phyloP scores from a whole-genome alignment of 148 eudicot genomes.

The Polygonum maritimum region DNA sequence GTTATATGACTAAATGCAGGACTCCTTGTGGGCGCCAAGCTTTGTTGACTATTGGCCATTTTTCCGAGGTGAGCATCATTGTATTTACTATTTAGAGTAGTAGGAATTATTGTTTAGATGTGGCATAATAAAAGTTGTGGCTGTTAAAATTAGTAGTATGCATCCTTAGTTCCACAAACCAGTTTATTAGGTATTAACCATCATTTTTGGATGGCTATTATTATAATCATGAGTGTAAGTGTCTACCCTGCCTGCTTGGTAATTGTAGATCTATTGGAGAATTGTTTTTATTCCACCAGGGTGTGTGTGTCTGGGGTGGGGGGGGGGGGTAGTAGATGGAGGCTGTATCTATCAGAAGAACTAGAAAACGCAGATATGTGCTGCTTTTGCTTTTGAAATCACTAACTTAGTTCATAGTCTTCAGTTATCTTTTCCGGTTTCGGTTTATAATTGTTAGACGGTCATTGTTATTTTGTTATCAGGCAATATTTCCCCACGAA shows the following conservation, averaged over 20 bases:
- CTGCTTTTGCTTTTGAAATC: neutral
- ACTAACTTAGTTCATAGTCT: neutral
- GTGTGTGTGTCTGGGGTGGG: no score
- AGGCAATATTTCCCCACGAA: neutral
- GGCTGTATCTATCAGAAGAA: neutral
- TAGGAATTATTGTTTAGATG: neutral
- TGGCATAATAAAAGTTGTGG: neutral
- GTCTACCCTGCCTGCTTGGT: neutral
- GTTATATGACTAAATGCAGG: slow-evolving; percentile 37
- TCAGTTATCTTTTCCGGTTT: neutral
- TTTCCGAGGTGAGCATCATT: slow-evolving; percentile 66
- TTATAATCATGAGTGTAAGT: neutral
- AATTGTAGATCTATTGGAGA: neutral
- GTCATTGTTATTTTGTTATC: neutral
- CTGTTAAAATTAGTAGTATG: neutral
- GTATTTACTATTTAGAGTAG: neutral
- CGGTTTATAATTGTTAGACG: neutral
- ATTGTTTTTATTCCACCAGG: no score
- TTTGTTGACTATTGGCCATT: slow-evolving; percentile 66
- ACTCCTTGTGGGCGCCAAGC: slow-evolving; percentile 95
- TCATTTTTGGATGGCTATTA: neutral
- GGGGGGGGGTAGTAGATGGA: neutral
- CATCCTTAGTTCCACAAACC: neutral
- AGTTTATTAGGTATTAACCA: neutral
- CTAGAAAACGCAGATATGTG: neutral